Conservation (phyloP, 106 monocot genomes). For the Acorus gramineus region DNA sequence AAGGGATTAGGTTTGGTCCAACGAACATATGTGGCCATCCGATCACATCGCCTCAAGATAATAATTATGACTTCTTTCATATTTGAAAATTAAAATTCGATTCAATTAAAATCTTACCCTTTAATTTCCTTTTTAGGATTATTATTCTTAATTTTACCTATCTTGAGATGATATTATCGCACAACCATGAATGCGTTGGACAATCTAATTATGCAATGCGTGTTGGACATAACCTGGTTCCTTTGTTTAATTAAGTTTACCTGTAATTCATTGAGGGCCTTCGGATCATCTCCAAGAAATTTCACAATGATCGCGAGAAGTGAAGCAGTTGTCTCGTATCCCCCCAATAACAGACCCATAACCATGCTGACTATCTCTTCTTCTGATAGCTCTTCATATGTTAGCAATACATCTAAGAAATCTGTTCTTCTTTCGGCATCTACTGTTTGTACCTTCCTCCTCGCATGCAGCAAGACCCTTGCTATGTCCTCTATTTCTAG, state of each 20-base stretch:
- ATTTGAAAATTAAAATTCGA: neutral
- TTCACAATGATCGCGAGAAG: conserved; percentile 15
- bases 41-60: too few species aligned
- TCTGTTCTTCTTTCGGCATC: conserved; percentile 6
- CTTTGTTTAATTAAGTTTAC: neutral
- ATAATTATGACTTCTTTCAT: too few species aligned
- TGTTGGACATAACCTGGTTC: too few species aligned
- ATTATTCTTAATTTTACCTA: too few species aligned
- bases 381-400: conserved; percentile 8
- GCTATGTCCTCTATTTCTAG: conserved; percentile 6
- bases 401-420: conserved; percentile 20
- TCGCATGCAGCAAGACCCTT: neutral
- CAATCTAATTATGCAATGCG: neutral
- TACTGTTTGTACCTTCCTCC: neutral
- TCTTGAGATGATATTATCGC: neutral
- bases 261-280: conserved; percentile 7
- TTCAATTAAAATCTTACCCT: neutral
- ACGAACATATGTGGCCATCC: too few species aligned
- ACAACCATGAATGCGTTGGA: neutral
- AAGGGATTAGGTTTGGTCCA: too few species aligned
- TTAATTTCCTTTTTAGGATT: too few species aligned
- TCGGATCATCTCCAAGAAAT: conserved; percentile 6
- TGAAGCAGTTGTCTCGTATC: conserved; percentile 32
- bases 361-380: conserved; percentile 16
- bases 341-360: conserved; percentile 22